These are phyloP conservation scores for Isoetes engelmannii DNA, from an alignment of 83 land plant genomes.

Conservation along the genomic window DNA sequence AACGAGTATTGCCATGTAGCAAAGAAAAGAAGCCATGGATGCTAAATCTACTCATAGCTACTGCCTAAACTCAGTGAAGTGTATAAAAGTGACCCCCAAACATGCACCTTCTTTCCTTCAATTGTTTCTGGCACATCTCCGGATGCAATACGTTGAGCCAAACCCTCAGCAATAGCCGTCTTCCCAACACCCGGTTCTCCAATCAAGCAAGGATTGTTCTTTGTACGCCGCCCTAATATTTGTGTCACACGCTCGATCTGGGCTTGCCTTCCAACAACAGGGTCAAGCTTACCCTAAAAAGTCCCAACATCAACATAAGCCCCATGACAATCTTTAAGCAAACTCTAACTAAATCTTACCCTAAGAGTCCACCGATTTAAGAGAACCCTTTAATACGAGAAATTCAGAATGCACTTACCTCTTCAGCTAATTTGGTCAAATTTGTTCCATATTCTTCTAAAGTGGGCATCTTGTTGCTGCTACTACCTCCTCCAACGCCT, in stretches of 20 bases:
- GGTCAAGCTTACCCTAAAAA: slow-evolving; percentile 77
- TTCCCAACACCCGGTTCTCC: slow-evolving; percentile 93
- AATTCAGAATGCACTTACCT: slow-evolving; percentile 30
- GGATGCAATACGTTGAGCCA: slow-evolving; percentile 20
- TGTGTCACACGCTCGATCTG: slow-evolving; percentile 85
- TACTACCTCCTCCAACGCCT: slow-evolving; percentile 73
- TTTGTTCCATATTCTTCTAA: slow-evolving; percentile 91
- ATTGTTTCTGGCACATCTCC: slow-evolving; percentile 88
- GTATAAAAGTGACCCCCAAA: background rate
- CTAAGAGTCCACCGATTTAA: no score
- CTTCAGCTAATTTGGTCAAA: slow-evolving; percentile 79
- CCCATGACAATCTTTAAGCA: background rate
- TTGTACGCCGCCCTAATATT: slow-evolving; percentile 69
- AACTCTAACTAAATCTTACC: no score
- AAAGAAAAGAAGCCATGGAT: background rate
- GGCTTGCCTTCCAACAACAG: slow-evolving; percentile 78
- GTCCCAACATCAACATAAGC: background rate
- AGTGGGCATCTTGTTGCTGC: slow-evolving; percentile 86
- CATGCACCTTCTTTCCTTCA: slow-evolving; percentile 65
- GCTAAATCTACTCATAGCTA: no score
- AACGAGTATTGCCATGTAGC: background rate
- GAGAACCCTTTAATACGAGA: no score
- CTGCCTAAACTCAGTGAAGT: background rate
- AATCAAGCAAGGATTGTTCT: slow-evolving; percentile 80
- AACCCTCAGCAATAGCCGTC: slow-evolving; percentile 80